Percentiles rank a stretch among this genome's conserved stretches.
Evolutionary conservation across 345 rosid species (phyloP).

Genomic region (Ceriops zippeliana): DNA sequence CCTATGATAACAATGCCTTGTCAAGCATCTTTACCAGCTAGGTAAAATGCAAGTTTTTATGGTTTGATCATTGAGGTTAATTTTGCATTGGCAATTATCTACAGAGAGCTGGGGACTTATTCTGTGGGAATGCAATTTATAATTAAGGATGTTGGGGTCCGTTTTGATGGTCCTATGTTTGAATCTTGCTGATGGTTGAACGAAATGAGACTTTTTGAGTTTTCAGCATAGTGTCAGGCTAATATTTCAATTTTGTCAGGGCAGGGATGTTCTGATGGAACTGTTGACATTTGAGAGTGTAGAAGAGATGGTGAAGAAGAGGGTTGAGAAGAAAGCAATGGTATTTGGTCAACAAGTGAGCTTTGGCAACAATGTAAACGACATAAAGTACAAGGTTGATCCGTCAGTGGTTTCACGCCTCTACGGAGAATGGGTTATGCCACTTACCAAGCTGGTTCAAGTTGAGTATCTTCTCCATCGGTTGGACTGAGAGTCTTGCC

Average conservation of each 20-base stretch:
- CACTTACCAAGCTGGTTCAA: conserved; percentile 72
- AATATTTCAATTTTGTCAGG: conserved; percentile 37
- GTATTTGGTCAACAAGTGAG: conserved; percentile 65
- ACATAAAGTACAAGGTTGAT: conserved; percentile 50
- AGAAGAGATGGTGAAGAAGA: conserved; percentile 76
- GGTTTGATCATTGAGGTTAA: too few species aligned
- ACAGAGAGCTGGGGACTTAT: too few species aligned
- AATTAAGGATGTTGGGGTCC: neutral
- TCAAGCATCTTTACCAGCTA: too few species aligned
- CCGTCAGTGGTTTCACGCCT: conserved; percentile 61
- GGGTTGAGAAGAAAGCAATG: conserved; percentile 75
- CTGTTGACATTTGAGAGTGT: conserved; percentile 60
- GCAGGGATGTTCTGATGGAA: conserved; percentile 59
- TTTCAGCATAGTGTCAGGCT: neutral
- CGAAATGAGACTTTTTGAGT: too few species aligned
- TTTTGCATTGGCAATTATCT: too few species aligned
- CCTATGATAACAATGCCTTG: too few species aligned
- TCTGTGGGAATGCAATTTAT: too few species aligned
- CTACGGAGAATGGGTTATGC: conserved; percentile 79
- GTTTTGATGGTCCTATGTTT: too few species aligned
- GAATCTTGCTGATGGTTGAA: too few species aligned
- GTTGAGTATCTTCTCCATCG: conserved; percentile 83
- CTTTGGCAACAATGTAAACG: conserved; percentile 10
- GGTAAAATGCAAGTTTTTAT: too few species aligned
- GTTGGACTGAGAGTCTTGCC: conserved; percentile 40